Evolutionary conservation across 805 yeast genomes (phyloP).

Genomic region (Candida maris): DNA sequence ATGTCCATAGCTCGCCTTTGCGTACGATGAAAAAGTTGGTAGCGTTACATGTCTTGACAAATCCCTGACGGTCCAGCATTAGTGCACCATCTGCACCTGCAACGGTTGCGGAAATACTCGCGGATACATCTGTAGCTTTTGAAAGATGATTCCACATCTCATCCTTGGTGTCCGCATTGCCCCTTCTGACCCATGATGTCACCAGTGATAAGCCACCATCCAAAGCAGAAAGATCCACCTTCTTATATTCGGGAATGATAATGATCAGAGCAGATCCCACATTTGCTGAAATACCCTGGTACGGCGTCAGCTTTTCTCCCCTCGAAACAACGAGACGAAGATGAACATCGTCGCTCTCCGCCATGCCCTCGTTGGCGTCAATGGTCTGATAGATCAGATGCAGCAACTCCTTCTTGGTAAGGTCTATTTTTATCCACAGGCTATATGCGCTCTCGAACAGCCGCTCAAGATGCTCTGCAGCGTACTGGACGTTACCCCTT

Average conservation of each 20-base stretch:
- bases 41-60: conserved; percentile 12
- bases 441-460: conserved; percentile 9
- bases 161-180: conserved; percentile 9
- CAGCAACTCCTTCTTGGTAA: conserved; percentile 5
- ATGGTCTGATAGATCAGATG: conserved; percentile 6
- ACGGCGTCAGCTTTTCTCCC: conserved; percentile 10
- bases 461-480: conserved; percentile 9
- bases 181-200: conserved; percentile 9
- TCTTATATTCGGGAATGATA: conserved; percentile 12
- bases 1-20: conserved; percentile 12
- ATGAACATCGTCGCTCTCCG: conserved; percentile 9
- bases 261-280: conserved; percentile 11
- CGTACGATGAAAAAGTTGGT: conserved; percentile 11
- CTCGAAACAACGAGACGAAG: conserved; percentile 8
- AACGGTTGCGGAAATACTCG: conserved; percentile 10
- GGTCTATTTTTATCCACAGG: conserved; percentile 6
- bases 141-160: conserved; percentile 15
- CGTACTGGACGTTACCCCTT: conserved; percentile 7
- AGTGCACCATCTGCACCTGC: conserved; percentile 12
- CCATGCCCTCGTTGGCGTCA: conserved; percentile 12
- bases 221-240: conserved; percentile 4
- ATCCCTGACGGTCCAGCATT: conserved; percentile 12
- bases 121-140: conserved; percentile 12
- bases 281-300: conserved; percentile 8
- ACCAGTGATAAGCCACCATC: conserved; percentile 4